Evolutionary conservation across 371 early-diverging fungal species (phyloP).

Genomic region (Dinochytrium kinnereticum): DNA sequence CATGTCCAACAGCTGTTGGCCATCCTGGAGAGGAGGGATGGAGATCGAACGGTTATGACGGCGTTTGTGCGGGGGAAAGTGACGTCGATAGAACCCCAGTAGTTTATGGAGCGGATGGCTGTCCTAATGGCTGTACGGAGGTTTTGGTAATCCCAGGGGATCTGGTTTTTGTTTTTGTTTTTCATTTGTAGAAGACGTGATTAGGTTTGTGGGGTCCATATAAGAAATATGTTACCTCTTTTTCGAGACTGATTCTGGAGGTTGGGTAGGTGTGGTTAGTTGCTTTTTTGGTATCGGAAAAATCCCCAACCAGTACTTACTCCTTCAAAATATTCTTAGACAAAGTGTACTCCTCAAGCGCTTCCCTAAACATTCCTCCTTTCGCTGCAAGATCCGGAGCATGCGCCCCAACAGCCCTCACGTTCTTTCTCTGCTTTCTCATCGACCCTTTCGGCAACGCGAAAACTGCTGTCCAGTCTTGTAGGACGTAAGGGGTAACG

Average conservation of each 20-base stretch:
- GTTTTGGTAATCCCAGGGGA: conserved; percentile 10
- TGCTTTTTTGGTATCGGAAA: not conserved
- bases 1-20: not conserved
- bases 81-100: not conserved
- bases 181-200: too few relatives aligned
- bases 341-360: conserved; percentile 18
- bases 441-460: not conserved
- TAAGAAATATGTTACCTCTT: too few relatives aligned
- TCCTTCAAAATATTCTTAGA: conserved; percentile 14
- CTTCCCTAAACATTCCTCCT: not conserved
- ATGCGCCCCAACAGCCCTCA: conserved; percentile 4
- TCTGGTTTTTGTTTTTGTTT: too few relatives aligned
- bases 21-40: not conserved
- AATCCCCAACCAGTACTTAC: conserved; percentile 1
- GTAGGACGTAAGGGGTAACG: not conserved
- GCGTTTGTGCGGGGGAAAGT: not conserved
- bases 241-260: conserved; percentile 17
- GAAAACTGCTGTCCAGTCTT: not conserved
- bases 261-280: too few relatives aligned
- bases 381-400: not conserved
- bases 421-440: not conserved
- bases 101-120: conserved; percentile 8
- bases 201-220: too few relatives aligned
- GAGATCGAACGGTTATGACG: conserved; percentile 7
- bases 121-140: not conserved